Evolutionary conservation across 2,329 filamentous ascomycete species (phyloP), one percentile per base, ranked within the genome.

Genomic region (Metarhizium sp.): DNA sequence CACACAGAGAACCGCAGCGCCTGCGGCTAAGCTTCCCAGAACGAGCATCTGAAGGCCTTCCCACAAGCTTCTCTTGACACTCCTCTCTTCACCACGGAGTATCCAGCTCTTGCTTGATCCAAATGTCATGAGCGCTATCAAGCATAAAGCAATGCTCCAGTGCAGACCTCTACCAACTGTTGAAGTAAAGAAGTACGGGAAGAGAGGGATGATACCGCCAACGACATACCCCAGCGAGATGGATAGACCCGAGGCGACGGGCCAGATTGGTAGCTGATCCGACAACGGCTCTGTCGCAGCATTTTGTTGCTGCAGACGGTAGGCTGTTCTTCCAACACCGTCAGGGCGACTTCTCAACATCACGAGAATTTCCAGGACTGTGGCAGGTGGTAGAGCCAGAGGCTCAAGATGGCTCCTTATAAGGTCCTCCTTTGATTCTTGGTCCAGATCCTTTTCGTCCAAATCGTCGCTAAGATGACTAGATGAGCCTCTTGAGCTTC

Each of bases 171-270:
- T 52, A 0, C 64, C 68, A 0, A 76, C 69, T 2, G 66, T 70
- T 2, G 59, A 49, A 16, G 72, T 67, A 54, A 84, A 78, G 56
- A 86, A 79, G 64, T 87, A 87, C 0, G 84, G 84, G 29, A 82
- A 67, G 11, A 87, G 69, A 0, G 84, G 83, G 32, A 86, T 76
- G 56, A 84, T 73, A 0, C 84, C 84, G 4, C 84, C 84, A 2
- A 84, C 67, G 40, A 85, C 75, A 61, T 87, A 87, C 0, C 83
- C 82, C 2, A 80, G 61, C 0, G 82, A 79, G 45, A 87, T 81
- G 0, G 79, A 85, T 10, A 84, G 60, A 2, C 82, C 84, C 0
- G 77, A 80, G 11, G 77, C 64, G 40, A 71, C 65, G 0, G 79
- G 76, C 30, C 68, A 67, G 8, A 65, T 58, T 54, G 50, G 56